A percentile compares a stretch with the other conserved stretches of the same genome.
phyloP scores from a whole-genome alignment of 495 filamentous ascomycete genomes.

The Penicillium flavigenum region DNA sequence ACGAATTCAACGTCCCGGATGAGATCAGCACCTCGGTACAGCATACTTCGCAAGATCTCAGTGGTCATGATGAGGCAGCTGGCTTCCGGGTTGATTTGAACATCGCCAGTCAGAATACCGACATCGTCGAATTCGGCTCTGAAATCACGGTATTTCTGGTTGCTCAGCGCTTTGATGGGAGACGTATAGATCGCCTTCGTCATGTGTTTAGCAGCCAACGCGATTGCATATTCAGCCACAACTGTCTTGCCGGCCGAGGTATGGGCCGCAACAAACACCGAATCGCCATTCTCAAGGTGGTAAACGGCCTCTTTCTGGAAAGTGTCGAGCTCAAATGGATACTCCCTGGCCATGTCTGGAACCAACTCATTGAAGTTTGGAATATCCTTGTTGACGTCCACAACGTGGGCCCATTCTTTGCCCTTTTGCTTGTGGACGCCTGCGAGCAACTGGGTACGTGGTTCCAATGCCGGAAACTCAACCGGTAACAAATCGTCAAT shows the following conservation, averaged over 20 bases:
- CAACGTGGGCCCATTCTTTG: conserved; percentile 96
- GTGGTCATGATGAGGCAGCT: conserved; percentile 99
- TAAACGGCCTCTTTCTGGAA: conserved; percentile 99
- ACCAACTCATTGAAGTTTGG: conserved; percentile 90
- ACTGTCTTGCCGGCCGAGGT: conserved; percentile 98
- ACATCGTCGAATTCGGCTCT: conserved; percentile 87
- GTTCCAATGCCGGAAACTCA: conserved; percentile 89
- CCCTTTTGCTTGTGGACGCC: conserved; percentile 70
- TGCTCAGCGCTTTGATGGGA: conserved; percentile 96
- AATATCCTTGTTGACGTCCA: conserved; percentile 88
- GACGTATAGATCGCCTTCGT: conserved; percentile 99
- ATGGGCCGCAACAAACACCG: conserved; percentile 98
- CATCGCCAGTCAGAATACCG: conserved; percentile 94
- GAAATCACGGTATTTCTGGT: conserved; percentile 98
- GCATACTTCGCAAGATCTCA: conserved; percentile 96
- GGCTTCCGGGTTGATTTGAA: conserved; percentile 96
- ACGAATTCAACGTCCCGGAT: conserved; percentile 98
- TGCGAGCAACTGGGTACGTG: conserved; percentile 71
- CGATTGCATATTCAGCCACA: conserved; percentile 96
- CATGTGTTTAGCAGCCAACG: conserved; percentile 94
- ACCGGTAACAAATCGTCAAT: conserved; percentile 88
- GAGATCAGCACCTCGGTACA: conserved; percentile 93
- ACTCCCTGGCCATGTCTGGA: conserved; percentile 91
- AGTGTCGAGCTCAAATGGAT: conserved; percentile 95
- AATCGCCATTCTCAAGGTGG: conserved; percentile 93